Evolutionary conservation across 257 asterid genomes (phyloP), one percentile per base, ranked within the genome.

Genomic region (Leonotis leonurus): DNA sequence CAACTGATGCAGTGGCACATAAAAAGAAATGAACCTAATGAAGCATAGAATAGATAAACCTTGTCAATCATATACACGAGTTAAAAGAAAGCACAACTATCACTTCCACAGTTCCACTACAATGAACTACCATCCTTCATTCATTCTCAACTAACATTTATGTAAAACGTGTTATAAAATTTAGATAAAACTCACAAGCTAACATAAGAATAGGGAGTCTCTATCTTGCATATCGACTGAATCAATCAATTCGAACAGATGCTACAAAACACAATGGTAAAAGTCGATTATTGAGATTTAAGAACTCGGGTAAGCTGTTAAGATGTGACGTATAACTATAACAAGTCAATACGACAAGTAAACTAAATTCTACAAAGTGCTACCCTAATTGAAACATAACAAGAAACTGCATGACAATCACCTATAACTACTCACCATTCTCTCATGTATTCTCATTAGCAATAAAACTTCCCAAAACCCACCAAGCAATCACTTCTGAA

Each of bases 1-100:
- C 63, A 44, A 64, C 75, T 54, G 77, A 69, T 58, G 81, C 59
- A 44, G 80, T 82, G 33, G 69, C 67, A 80, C 88, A 79, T 71
- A 74, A 66, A 73, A 13, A 17, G 20, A 64, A 41, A 56, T 18
- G 50, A 66, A 70, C 33, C 43, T 27, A 32, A 55, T 1, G 25
- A 51, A 10, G 30, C 48, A 48, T 56, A 35, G 9, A 26, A 58
- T 13, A 32, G 21, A 56, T 4, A 5, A 33, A 29, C 9, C 14
- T 67, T 51, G 24, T 45, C 8, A 43, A 59, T 55, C 32, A 62
- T 9, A 55, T 40, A 24, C 41, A 8, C 12, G 4, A 36, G 56
- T 5, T 5, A 67, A 74, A 51, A 29, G 3, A 50, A 51, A 21
- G 35, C 55, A 45, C 56, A 69, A 49, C 60, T 8, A 37, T 51